Percentiles rank a stretch among this genome's conserved stretches.
phyloP scores from a whole-genome alignment of 495 filamentous ascomycete genomes.

The Penicillium parvum region DNA sequence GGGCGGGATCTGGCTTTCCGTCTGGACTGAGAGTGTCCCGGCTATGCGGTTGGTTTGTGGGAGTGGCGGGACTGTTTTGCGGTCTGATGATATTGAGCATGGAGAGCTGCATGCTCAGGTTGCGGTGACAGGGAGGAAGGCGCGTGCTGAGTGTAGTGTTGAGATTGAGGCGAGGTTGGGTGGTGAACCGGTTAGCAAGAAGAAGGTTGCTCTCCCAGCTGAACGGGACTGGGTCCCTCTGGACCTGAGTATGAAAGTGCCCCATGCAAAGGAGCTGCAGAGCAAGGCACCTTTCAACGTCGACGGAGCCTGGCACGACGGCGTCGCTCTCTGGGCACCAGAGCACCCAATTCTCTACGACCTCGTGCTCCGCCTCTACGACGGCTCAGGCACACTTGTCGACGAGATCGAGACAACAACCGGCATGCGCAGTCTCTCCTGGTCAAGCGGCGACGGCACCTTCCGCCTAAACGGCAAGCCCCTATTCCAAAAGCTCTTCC shows the following conservation, averaged over 20 bases:
- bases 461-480: conserved; percentile 38
- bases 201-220: conserved; percentile 3
- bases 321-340: conserved; percentile 34
- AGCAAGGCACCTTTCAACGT: conserved; percentile 8
- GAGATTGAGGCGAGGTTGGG: conserved; percentile 26
- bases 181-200: conserved; percentile 14
- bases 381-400: conserved; percentile 11
- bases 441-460: conserved; percentile 33
- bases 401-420: conserved; percentile 31
- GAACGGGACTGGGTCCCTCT: conserved; percentile 21
- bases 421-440: conserved; percentile 35
- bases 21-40: conserved; percentile 39
- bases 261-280: conserved; percentile 4
- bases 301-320: conserved; percentile 24
- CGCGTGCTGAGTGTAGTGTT: conserved; percentile 10
- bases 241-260: conserved; percentile 22
- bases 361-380: conserved; percentile 24
- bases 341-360: conserved; percentile 39
- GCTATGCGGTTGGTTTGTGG: conserved; percentile 19
- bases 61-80: conserved; percentile 31
- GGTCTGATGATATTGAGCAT: conserved; percentile 28
- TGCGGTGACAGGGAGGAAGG: conserved; percentile 16
- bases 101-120: conserved; percentile 25
- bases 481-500: conserved; percentile 33
- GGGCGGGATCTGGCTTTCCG: conserved; percentile 35